A percentile compares a stretch with the other conserved stretches of the same genome.
These are phyloP conservation scores for Fusarium subtropicale DNA, from an alignment of 2,329 filamentous ascomycete genomes.

Conservation along the genomic window DNA sequence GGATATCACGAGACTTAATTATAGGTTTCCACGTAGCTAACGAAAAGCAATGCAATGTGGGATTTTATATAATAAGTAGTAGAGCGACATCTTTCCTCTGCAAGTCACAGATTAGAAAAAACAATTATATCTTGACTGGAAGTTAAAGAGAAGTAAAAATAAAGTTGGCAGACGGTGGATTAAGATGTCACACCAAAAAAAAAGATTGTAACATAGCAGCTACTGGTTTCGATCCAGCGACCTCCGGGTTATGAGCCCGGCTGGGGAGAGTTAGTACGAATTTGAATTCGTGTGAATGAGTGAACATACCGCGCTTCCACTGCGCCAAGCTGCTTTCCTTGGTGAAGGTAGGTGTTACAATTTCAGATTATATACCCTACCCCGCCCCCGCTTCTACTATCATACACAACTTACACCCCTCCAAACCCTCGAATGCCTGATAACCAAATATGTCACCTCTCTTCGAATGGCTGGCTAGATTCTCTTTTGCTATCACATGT, in stretches of 20 bases:
- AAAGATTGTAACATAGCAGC: slow-evolving; percentile 11
- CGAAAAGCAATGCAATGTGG: too few species aligned
- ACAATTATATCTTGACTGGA: too few species aligned
- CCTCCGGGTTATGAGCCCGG: slow-evolving; percentile 18
- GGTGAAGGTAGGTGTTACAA: background rate
- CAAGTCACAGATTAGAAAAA: background rate
- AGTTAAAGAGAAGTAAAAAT: background rate
- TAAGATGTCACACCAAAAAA: background rate
- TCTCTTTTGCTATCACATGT: too few species aligned
- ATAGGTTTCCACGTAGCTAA: background rate
- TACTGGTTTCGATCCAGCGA: slow-evolving; percentile 18
- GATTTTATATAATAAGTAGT: too few species aligned
- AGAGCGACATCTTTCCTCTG: rapidly evolving
- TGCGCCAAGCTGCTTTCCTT: slow-evolving; percentile 17
- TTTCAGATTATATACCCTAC: background rate
- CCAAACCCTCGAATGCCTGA: background rate
- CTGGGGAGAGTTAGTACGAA: slow-evolving; percentile 11
- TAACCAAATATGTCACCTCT: background rate
- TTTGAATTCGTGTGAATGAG: background rate
- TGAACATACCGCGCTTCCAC: slow-evolving; percentile 17
- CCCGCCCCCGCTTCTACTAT: background rate
- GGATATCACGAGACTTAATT: background rate
- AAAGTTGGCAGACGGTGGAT: too few species aligned
- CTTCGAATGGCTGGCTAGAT: background rate
- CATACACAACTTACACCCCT: background rate